A percentile compares a stretch with the other conserved stretches of the same genome.
phyloP scores from a whole-genome alignment of 331 rosid species.

The Rhamnella rubrinervis region DNA sequence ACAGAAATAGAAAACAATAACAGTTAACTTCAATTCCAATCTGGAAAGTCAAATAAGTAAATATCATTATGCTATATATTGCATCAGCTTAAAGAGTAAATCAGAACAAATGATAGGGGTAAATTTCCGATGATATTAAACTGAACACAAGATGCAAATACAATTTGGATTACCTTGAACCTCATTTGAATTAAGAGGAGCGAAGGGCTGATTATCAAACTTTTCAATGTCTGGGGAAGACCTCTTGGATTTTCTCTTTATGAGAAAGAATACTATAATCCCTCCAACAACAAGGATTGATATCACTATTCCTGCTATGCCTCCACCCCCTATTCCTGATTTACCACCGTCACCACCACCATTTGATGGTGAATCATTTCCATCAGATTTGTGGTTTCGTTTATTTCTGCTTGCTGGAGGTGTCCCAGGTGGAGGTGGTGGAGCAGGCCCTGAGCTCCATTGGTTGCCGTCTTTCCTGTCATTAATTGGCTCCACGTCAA shows the following conservation, averaged over 20 bases:
- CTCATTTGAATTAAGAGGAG: slow-evolving; percentile 53
- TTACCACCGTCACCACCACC: slow-evolving; percentile 52
- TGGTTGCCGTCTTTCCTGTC: slow-evolving; percentile 71
- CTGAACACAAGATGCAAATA: slow-evolving; percentile 9
- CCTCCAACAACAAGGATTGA: slow-evolving; percentile 80
- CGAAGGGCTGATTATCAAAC: slow-evolving; percentile 66
- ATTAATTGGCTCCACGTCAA: slow-evolving; percentile 32
- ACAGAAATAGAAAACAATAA: neutral
- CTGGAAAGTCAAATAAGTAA: neutral
- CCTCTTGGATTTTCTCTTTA: slow-evolving; percentile 72
- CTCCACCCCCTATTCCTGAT: slow-evolving; percentile 94
- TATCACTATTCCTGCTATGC: slow-evolving; percentile 88
- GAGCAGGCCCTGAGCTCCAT: slow-evolving; percentile 92
- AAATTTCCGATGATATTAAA: slow-evolving; percentile 7
- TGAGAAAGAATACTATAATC: slow-evolving; percentile 65
- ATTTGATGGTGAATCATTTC: slow-evolving; percentile 40
- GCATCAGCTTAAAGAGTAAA: neutral
- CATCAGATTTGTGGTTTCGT: slow-evolving; percentile 51
- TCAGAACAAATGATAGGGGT: neutral
- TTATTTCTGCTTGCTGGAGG: slow-evolving; percentile 52
- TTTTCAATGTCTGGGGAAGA: slow-evolving; percentile 63
- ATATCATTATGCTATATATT: slow-evolving; percentile 2
- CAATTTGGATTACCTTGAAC: slow-evolving; percentile 47
- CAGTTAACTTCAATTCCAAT: slow-evolving; percentile 2
- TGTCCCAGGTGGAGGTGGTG: slow-evolving; percentile 98